Percentiles rank a stretch among this genome's conserved stretches.
These are phyloP conservation scores for Tolypocladium tundrense DNA, from an alignment of 2,329 filamentous ascomycete genomes.

Conservation along the genomic window DNA sequence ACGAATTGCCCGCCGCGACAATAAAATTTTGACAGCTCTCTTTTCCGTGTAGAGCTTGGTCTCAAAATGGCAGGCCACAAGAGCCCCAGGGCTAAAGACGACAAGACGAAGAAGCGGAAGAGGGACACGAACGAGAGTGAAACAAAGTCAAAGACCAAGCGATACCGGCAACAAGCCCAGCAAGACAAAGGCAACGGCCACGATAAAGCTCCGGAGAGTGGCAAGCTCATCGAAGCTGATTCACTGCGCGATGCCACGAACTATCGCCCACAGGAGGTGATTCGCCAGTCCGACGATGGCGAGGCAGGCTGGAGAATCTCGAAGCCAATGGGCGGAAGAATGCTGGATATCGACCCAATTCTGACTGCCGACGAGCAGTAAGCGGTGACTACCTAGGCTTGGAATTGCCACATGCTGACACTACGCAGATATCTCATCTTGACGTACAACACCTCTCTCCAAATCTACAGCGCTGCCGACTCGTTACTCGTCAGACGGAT, in stretches of 20 bases:
- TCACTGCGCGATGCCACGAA: slow-evolving; percentile 4
- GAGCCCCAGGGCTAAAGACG: slow-evolving; percentile 20
- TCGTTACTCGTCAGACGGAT: slow-evolving; percentile 73
- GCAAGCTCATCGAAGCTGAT: slow-evolving; percentile 2
- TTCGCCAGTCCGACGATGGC: slow-evolving; percentile 17
- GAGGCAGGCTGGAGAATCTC: slow-evolving; percentile 47
- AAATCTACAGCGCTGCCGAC: slow-evolving; percentile 70
- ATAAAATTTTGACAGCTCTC: slow-evolving; percentile 7
- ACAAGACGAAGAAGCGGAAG: slow-evolving; percentile 36
- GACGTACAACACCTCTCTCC: slow-evolving; percentile 62
- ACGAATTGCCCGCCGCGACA: slow-evolving; percentile 2
- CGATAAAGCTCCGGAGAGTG: slow-evolving; percentile 4
- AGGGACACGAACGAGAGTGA: slow-evolving; percentile 31
- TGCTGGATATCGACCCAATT: slow-evolving; percentile 54
- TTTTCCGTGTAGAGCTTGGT: not conserved
- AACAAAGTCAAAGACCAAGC: slow-evolving; percentile 31
- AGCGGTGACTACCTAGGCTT: slow-evolving; percentile 11
- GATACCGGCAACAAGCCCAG: slow-evolving; percentile 24
- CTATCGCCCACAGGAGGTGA: slow-evolving; percentile 13
- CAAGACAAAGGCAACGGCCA: slow-evolving; percentile 16
- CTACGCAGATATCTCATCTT: slow-evolving; percentile 58
- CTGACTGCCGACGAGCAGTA: slow-evolving; percentile 52
- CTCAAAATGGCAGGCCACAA: slow-evolving; percentile 25
- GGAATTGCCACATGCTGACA: slow-evolving; percentile 6
- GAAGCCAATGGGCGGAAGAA: slow-evolving; percentile 54